Evolutionary conservation across 2,329 filamentous ascomycete genomes (phyloP).

Genomic region (Fusarium oligoseptatum): DNA sequence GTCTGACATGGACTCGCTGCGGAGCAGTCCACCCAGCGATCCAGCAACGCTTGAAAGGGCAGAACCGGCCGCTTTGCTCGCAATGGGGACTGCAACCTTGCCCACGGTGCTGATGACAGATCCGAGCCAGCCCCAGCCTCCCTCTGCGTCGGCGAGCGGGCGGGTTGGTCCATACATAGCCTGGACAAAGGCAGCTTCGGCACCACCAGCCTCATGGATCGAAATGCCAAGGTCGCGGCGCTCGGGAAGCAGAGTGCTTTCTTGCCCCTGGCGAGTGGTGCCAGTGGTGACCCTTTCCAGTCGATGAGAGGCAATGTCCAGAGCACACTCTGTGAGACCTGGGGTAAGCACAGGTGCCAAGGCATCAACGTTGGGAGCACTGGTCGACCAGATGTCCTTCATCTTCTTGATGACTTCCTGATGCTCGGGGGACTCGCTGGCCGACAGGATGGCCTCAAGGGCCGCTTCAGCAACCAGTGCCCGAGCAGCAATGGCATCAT

Average conservation of each 20-base stretch:
- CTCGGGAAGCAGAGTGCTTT: not conserved
- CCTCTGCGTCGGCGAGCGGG: slow-evolving; percentile 14
- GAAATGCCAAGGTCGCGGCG: not conserved
- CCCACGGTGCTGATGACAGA: not conserved
- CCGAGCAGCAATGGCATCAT: slow-evolving; percentile 27
- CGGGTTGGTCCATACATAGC: slow-evolving; percentile 24
- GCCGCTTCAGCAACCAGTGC: slow-evolving; percentile 40
- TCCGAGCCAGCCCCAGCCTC: not conserved
- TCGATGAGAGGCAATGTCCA: slow-evolving; percentile 2
- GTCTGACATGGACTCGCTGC: not conserved
- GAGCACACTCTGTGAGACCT: slow-evolving; percentile 14
- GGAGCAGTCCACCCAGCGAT: not conserved
- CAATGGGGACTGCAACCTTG: not conserved
- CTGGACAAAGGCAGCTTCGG: slow-evolving; percentile 6
- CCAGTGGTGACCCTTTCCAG: not conserved
- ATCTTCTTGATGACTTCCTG: slow-evolving; percentile 25
- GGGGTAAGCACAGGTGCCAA: slow-evolving; percentile 10
- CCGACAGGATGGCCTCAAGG: slow-evolving; percentile 34
- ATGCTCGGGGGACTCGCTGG: slow-evolving; percentile 11
- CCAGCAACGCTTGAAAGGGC: not conserved
- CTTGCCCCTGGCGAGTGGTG: not conserved
- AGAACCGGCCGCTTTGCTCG: not conserved
- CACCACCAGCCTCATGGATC: slow-evolving; percentile 1
- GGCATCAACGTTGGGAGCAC: slow-evolving; percentile 13
- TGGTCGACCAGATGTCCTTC: slow-evolving; percentile 13